These are phyloP conservation scores for Tricholoma furcatifolium DNA, from an alignment of 768 basidiomycete genomes.

Conservation along the genomic window DNA sequence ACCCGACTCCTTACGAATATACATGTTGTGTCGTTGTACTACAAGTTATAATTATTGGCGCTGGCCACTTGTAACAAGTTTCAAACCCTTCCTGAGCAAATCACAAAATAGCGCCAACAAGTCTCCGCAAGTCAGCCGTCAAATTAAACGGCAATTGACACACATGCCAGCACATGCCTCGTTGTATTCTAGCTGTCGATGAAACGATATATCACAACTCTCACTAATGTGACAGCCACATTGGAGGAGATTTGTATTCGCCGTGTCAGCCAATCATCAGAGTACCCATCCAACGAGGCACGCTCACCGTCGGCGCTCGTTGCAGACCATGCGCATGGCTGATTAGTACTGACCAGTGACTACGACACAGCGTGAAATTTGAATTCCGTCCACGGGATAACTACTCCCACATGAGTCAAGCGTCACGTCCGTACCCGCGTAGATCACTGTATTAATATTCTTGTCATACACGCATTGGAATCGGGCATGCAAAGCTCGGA, in stretches of 20 bases:
- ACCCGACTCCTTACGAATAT: background rate
- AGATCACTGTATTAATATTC: no score
- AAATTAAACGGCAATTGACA: background rate
- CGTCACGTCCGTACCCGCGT: background rate
- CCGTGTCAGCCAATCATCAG: background rate
- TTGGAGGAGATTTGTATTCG: background rate
- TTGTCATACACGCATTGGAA: background rate
- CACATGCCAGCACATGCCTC: background rate
- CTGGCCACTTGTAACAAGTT: background rate
- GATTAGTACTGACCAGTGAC: background rate
- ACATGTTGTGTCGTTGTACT: background rate
- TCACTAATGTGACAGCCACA: no score
- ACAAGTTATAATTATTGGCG: background rate
- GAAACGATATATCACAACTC: no score
- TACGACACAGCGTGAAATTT: background rate
- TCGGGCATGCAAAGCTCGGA: background rate
- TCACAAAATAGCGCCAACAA: background rate
- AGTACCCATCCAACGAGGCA: background rate
- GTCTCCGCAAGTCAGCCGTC: background rate
- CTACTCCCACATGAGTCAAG: slow-evolving; percentile 1
- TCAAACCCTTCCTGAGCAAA: background rate
- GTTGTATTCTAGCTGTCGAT: no score
- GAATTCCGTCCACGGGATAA: no score
- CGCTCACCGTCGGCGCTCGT: background rate
- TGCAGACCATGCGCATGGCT: background rate